These are phyloP conservation scores for Xylaria castorea DNA, from an alignment of 495 filamentous ascomycete species.

Conservation along the genomic window DNA sequence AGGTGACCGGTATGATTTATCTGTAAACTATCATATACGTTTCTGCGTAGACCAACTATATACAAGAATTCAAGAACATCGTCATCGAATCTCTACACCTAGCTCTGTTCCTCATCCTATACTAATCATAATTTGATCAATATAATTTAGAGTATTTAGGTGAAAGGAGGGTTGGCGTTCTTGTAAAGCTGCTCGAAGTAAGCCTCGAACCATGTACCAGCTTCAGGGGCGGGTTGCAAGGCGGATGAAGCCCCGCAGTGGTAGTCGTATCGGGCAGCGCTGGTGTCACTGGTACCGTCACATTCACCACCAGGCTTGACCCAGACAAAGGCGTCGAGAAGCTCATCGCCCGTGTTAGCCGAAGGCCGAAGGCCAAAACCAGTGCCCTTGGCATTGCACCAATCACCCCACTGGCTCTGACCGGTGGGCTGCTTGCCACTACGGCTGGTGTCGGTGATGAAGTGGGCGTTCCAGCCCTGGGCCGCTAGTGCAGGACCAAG, in stretches of 20 bases:
- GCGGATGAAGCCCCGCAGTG: constrained; percentile 64
- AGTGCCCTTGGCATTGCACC: constrained; percentile 75
- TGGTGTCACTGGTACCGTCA: constrained; percentile 68
- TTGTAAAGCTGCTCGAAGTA: constrained; percentile 70
- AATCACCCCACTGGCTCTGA: constrained; percentile 73
- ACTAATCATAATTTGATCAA: background rate
- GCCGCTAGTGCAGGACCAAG: constrained; percentile 63
- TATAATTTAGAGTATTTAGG: constrained; percentile 11
- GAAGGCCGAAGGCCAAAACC: constrained; percentile 72
- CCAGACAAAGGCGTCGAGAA: constrained; percentile 79
- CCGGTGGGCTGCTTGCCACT: constrained; percentile 58
- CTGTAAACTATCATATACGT: background rate
- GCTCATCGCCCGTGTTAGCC: constrained; percentile 63
- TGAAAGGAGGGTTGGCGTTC: constrained; percentile 63
- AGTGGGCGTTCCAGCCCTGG: constrained; percentile 68
- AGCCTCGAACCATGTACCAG: constrained; percentile 74
- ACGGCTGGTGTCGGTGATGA: constrained; percentile 60
- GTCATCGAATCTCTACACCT: background rate
- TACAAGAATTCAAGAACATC: constrained; percentile 16
- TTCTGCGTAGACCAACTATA: constrained; percentile 3
- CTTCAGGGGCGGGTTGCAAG: constrained; percentile 66
- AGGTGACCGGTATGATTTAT: background rate
- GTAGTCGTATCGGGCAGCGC: constrained; percentile 63
- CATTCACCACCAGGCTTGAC: constrained; percentile 79
- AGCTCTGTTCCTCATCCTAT: background rate